phyloP scores from a whole-genome alignment of 345 rosid species.

The Passiflora organensis region DNA sequence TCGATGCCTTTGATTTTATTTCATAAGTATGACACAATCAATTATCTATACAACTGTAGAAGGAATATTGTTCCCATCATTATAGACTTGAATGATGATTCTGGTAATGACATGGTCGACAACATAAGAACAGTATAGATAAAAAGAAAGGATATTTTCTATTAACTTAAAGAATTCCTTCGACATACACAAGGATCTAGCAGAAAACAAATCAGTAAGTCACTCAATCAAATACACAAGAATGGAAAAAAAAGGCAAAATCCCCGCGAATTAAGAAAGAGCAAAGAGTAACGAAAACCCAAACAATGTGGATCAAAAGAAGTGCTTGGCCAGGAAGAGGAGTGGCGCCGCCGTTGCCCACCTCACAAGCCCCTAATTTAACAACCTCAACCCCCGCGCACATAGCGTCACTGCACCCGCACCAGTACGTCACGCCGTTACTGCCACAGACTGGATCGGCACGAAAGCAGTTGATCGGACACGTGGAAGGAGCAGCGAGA shows the following conservation, averaged over 20 bases:
- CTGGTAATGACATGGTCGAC: not conserved
- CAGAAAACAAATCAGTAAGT: not conserved
- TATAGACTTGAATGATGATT: too few relatives aligned
- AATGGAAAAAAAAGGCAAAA: not conserved
- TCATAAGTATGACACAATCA: too few relatives aligned
- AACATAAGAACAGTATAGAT: not conserved
- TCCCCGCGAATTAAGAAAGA: constrained; percentile 39
- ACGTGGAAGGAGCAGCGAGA: too few relatives aligned
- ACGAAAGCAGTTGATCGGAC: not conserved
- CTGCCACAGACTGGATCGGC: not conserved
- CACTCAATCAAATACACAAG: not conserved
- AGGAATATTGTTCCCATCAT: too few relatives aligned
- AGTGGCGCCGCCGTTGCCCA: constrained; percentile 41
- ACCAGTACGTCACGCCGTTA: not conserved
- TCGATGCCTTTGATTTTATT: too few relatives aligned
- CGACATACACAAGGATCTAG: not conserved
- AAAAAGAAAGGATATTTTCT: not conserved
- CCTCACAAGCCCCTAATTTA: not conserved
- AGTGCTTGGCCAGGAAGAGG: constrained; percentile 86
- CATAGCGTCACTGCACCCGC: not conserved
- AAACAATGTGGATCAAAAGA: constrained; percentile 80
- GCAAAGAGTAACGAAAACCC: constrained; percentile 83
- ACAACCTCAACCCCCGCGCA: not conserved
- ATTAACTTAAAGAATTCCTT: not conserved
- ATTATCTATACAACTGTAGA: too few relatives aligned